A percentile compares a stretch with the other conserved stretches of the same genome.
Conservation (phyloP, 352 stramenopile genomes). For the Globisporangium takayamanum region DNA sequence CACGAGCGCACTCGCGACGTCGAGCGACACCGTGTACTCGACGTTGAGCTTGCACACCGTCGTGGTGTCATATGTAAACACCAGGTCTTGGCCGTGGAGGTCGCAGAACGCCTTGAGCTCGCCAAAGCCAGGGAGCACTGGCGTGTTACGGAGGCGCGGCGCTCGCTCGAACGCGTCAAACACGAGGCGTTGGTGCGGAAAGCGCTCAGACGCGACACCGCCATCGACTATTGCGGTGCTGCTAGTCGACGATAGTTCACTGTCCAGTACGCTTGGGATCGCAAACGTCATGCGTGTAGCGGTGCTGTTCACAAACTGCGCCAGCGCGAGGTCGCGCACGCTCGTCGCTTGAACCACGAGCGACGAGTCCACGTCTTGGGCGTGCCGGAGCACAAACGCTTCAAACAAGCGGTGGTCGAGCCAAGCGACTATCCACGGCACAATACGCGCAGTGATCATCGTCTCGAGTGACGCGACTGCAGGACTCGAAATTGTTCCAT, state of each 20-base stretch:
- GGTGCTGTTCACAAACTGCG: conserved; percentile 44
- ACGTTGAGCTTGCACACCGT: conserved; percentile 16
- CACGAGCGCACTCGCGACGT: conserved; percentile 17
- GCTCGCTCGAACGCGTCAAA: conserved; percentile 16
- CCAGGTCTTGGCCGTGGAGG: conserved; percentile 16
- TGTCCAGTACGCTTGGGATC: conserved; percentile 11
- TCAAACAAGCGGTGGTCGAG: conserved; percentile 33
- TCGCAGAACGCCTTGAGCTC: conserved; percentile 46
- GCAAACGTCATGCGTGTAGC: conserved; percentile 25
- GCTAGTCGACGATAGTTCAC: not conserved
- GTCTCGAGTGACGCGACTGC: conserved; percentile 1
- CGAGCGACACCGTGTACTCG: conserved; percentile 21
- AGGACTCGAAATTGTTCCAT: not conserved
- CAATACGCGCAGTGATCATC: conserved; percentile 24
- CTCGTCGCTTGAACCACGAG: not conserved
- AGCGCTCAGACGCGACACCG: conserved; percentile 35
- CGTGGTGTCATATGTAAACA: conserved; percentile 28
- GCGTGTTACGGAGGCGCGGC: conserved; percentile 10
- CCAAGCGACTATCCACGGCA: conserved; percentile 35
- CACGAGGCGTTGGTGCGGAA: conserved; percentile 16
- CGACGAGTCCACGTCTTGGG: conserved; percentile 10
- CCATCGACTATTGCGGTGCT: conserved; percentile 15
- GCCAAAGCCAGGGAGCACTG: conserved; percentile 24
- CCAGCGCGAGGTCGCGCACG: conserved; percentile 24
- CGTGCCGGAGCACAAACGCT: conserved; percentile 25